Evolutionary conservation across 768 basidiomycete genomes (phyloP).

Genomic region (Lactarius deliciosus): DNA sequence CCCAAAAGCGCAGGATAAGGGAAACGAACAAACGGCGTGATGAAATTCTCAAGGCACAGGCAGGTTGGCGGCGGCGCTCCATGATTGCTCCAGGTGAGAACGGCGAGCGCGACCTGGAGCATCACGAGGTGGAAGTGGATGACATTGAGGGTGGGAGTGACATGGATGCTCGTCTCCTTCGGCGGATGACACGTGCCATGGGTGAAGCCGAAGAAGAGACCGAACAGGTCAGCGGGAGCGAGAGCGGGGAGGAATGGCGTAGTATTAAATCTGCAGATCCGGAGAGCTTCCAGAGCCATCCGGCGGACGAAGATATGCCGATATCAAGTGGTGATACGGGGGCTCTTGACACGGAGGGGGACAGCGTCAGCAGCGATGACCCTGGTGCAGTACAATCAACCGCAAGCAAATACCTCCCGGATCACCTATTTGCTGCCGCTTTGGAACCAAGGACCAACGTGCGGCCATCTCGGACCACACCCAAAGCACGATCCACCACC

Average conservation of each 20-base stretch:
- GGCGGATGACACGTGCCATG: slow-evolving; percentile 30
- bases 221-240: slow-evolving; percentile 4
- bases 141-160: slow-evolving; percentile 13
- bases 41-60: slow-evolving; percentile 28
- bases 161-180: slow-evolving; percentile 14
- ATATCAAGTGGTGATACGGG: slow-evolving; percentile 12
- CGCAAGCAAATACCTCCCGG: slow-evolving; percentile 28
- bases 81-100: slow-evolving; percentile 11
- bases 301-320: slow-evolving; percentile 8
- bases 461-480: slow-evolving; percentile 1
- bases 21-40: slow-evolving; percentile 26
- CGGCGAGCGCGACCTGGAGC: slow-evolving; percentile 7
- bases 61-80: slow-evolving; percentile 9
- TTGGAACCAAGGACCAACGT: slow-evolving; percentile 10
- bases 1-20: slow-evolving; percentile 21
- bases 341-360: background rate
- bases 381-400: background rate
- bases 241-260: slow-evolving; percentile 22
- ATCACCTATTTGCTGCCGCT: slow-evolving; percentile 27
- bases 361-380: slow-evolving; percentile 2
- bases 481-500: slow-evolving; percentile 12
- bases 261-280: slow-evolving; percentile 11
- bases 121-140: slow-evolving; percentile 15
- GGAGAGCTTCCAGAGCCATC: background rate
- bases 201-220: slow-evolving; percentile 26